These are phyloP conservation scores for Voacanga thouarsii DNA, from an alignment of 257 asterid species.

Conservation along the genomic window DNA sequence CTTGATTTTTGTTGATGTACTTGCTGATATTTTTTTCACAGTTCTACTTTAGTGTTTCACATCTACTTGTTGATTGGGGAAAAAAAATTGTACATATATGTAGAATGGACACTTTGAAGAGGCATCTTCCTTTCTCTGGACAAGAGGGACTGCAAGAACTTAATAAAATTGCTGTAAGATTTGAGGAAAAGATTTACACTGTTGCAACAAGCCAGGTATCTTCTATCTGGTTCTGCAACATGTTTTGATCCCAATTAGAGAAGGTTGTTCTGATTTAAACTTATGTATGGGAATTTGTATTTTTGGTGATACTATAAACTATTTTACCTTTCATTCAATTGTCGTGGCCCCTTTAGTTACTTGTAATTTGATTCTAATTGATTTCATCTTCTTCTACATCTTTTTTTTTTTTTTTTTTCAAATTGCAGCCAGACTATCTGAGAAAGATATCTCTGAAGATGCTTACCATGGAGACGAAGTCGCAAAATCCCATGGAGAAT, in stretches of 20 bases:
- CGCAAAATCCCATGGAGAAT: slow-evolving; percentile 54
- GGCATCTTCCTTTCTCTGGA: slow-evolving; percentile 84
- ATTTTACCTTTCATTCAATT: neutral
- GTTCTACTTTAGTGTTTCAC: slow-evolving; percentile 6
- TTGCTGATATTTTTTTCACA: slow-evolving; percentile 1
- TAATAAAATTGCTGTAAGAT: slow-evolving; percentile 75
- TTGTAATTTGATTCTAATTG: neutral
- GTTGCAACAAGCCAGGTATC: slow-evolving; percentile 78
- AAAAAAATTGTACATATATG: slow-evolving; percentile 16
- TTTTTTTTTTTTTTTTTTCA: slow-evolving; percentile 11
- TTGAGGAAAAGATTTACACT: slow-evolving; percentile 74
- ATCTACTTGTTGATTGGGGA: neutral
- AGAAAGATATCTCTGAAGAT: slow-evolving; percentile 84
- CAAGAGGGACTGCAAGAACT: slow-evolving; percentile 79
- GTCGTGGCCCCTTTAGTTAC: neutral
- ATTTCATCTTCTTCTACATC: slow-evolving; percentile 6
- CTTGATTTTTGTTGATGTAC: neutral
- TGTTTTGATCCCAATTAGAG: neutral
- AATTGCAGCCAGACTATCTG: slow-evolving; percentile 70
- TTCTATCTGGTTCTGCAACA: neutral
- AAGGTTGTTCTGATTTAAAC: neutral
- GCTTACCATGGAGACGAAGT: slow-evolving; percentile 78
- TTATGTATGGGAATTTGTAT: neutral
- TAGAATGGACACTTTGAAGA: slow-evolving; percentile 85
- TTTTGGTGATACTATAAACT: neutral